Evolutionary conservation across 2,329 filamentous ascomycete genomes (phyloP).

Genomic region (Fusarium napiforme): DNA sequence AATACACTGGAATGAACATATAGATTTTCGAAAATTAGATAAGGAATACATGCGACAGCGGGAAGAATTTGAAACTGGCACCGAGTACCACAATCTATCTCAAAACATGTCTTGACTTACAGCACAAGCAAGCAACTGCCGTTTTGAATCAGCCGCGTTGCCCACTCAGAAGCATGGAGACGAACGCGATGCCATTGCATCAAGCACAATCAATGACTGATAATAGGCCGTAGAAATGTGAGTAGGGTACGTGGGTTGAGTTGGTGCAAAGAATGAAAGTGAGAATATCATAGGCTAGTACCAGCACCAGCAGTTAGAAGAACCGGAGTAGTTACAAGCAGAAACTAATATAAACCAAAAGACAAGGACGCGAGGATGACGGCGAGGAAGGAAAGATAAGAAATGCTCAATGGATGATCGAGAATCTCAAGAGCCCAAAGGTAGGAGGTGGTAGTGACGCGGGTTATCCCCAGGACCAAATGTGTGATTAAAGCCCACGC

Average conservation of each 20-base stretch:
- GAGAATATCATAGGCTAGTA: conserved; percentile 35
- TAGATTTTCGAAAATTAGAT: not conserved
- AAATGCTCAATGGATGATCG: conserved; percentile 19
- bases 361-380: conserved; percentile 10
- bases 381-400: conserved; percentile 32
- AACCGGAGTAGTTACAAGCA: conserved; percentile 33
- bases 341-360: conserved; percentile 31
- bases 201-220: conserved; percentile 13
- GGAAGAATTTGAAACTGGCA: conserved; percentile 24
- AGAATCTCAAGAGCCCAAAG: conserved; percentile 35
- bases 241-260: conserved; percentile 10
- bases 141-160: conserved; percentile 27
- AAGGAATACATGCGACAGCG: conserved; percentile 1
- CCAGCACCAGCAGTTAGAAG: conserved; percentile 35
- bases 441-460: conserved; percentile 31
- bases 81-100: conserved; percentile 17
- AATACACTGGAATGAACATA: not conserved
- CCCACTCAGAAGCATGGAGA: conserved; percentile 27
- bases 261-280: conserved; percentile 5
- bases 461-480: conserved; percentile 31
- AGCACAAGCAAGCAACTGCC: conserved; percentile 26
- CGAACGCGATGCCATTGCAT: conserved; percentile 39
- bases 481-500: conserved; percentile 42
- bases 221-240: conserved; percentile 9
- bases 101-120: conserved; percentile 35